These are phyloP conservation scores for Dryadomyces quercivorus DNA, from an alignment of 2,329 filamentous ascomycete genomes.

Conservation along the genomic window DNA sequence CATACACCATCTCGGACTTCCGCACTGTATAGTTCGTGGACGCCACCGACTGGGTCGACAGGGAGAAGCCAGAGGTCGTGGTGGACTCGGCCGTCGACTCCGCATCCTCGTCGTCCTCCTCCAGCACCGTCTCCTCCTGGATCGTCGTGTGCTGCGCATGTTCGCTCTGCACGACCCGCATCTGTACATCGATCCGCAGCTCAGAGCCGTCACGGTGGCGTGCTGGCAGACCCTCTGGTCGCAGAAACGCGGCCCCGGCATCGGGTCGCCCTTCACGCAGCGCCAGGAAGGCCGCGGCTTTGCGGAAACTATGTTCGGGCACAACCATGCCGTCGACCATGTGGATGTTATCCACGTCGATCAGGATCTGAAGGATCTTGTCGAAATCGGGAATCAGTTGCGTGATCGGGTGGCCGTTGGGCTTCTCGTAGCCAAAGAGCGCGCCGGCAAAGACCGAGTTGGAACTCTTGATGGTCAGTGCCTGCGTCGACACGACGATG, in stretches of 20 bases:
- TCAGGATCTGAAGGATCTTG: conserved; percentile 66
- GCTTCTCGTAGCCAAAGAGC: conserved; percentile 77
- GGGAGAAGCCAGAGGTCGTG: background rate
- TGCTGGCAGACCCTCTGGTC: conserved; percentile 73
- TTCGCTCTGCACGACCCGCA: conserved; percentile 90
- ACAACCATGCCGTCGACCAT: conserved; percentile 92
- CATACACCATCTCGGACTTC: conserved; percentile 74
- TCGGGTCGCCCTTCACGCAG: conserved; percentile 74
- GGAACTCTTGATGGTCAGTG: conserved; percentile 73
- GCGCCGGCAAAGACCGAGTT: conserved; percentile 92
- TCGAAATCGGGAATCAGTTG: conserved; percentile 81
- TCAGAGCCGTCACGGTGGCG: conserved; percentile 84
- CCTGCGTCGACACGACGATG: conserved; percentile 73
- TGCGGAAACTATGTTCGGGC: conserved; percentile 88
- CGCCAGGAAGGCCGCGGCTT: conserved; percentile 72
- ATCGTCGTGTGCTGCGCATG: conserved; percentile 41
- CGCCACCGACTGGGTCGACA: conserved; percentile 17
- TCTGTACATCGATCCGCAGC: conserved; percentile 88
- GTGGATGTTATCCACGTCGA: conserved; percentile 72
- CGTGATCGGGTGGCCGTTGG: conserved; percentile 68
- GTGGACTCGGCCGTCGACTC: conserved; percentile 18
- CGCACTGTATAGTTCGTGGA: conserved; percentile 30
- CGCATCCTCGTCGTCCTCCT: conserved; percentile 37
- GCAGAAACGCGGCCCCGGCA: conserved; percentile 64
- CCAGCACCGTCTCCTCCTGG: conserved; percentile 50